Evolutionary conservation across 495 filamentous ascomycete species (phyloP), one percentile per base, ranked within the genome.

Genomic region (Hypoxylon cercidicola): DNA sequence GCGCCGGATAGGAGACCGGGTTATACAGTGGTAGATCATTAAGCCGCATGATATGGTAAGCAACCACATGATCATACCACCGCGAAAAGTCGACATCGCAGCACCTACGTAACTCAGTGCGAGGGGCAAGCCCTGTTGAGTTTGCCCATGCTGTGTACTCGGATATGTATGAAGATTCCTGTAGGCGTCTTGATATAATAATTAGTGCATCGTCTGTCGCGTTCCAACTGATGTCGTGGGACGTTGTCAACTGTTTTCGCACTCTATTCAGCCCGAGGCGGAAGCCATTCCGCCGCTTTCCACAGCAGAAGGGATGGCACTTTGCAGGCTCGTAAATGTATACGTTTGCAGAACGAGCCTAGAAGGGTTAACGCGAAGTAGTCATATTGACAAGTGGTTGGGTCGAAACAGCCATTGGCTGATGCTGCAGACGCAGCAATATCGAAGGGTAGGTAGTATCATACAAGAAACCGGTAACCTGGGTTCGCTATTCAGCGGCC

Each of bases 391-490:
- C 21, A n/a, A 48, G 47, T 39, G n/a, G 51, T 39, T 19, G 15
- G 12, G 20, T 48, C 13, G 19, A 30, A 11, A n/a, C 23, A 39
- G n/a, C 13, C 2, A 41, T 67, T 45, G 47, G 34, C 30, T 8
- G 47, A 49, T 35, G 48, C 10, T 30, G 55, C 34, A 34, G 47
- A 11, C 16, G 56, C 23, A 18, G 23, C 40, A 30, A n/a, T 39
- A 58, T 53, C 52, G 50, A 53, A 18, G 25, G 62, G 46, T 44
- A 32, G 62, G 40, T 39, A 58, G 15, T 43, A 58, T 53, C 16
- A 35, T 62, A 62, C 58, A 41, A 30, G 44, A 66, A 54, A 44
- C 64, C 64, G 48, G 51, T 59, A 54, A 58, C 58, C 64, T 55
- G 64, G 54, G 30, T 67, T 53, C 19, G 18, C 34, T 19, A 49